A percentile compares a stretch with the other conserved stretches of the same genome.
phyloP scores from a whole-genome alignment of 495 filamentous ascomycete species.

The Aspergillus leporis region DNA sequence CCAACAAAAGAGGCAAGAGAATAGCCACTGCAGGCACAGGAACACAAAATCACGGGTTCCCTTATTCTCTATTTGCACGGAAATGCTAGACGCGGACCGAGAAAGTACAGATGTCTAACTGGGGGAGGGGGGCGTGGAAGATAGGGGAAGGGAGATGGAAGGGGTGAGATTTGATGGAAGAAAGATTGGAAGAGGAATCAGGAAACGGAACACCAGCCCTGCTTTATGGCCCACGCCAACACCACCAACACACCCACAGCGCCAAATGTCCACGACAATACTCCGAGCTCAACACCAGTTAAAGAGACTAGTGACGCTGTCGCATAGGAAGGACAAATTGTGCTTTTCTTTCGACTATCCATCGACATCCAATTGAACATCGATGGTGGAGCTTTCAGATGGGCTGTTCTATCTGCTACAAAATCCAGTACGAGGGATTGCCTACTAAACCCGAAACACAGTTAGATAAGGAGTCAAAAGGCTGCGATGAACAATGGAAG shows the following conservation, averaged over 20 bases:
- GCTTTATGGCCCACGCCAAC: constrained; percentile 7
- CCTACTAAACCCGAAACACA: not conserved
- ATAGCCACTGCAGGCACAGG: not conserved
- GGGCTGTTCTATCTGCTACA: not conserved
- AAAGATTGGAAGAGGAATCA: constrained; percentile 8
- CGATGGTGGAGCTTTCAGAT: not conserved
- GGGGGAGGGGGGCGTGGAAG: not conserved
- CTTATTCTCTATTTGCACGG: not conserved
- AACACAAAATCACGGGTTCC: not conserved
- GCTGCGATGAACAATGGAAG: not conserved
- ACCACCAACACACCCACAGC: not conserved
- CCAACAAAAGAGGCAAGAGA: not conserved
- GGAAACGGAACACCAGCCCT: constrained; percentile 2
- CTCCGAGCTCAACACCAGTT: not conserved
- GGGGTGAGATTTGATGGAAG: not conserved
- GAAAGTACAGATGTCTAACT: not conserved
- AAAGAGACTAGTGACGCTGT: not conserved
- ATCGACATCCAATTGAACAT: not conserved
- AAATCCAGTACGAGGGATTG: not conserved
- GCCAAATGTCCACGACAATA: constrained; percentile 1
- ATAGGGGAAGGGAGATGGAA: not conserved
- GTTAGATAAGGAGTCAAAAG: not conserved
- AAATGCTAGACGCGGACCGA: not conserved
- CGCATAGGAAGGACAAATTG: no score
- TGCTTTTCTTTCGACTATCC: no score